Evolutionary conservation across 106 monocot genomes (phyloP), one percentile per base, ranked within the genome.

Genomic region (Dioscorea dumetorum): DNA sequence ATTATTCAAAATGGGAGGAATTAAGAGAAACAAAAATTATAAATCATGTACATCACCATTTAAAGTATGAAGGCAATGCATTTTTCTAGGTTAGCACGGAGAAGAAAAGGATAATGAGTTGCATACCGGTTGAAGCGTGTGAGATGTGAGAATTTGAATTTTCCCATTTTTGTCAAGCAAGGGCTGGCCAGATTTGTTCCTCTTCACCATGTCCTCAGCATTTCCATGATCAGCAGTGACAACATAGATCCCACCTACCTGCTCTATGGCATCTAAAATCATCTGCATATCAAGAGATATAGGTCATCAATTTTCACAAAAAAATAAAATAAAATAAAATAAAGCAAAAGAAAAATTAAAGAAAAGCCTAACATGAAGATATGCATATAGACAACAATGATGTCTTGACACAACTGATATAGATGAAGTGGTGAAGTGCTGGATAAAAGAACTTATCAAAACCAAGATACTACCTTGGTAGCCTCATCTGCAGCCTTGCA

Each of bases 151-250:
- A 61, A 80, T 74, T 61, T 84, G 86, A 70, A 84, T 72, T 0
- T 82, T 73, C 9, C 91, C 87, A 18, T 48, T 66, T 22, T 66
- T 66, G 22, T 66, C 66, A 66, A 66, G 66, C n/a, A 24, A 0
- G 0, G 66, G 66, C 20, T 66, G 66, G 22, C 91, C 84, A 22
- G 81, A 61, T 73, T 91, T 91, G 72, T 73, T 64, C 52, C 82
- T 84, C 68, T 87, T 87, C 24, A 85, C 87, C 91, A 91, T 80
- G 61, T 91, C 84, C 50, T 87, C 82, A 23, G 87, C 87, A 64
- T 87, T 91, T 61, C 90, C 90, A 85, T 90, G 89, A 72, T 90
- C 89, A 33, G 89, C 85, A 51, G 85, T 90, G 67, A 89, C 80
- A 41, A 89, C 69, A 77, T 82, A 87, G 48, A 91, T 78, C 22